Evolutionary conservation across 2,329 filamentous ascomycete genomes (phyloP), one percentile per base, ranked within the genome.

Genomic region (Neopestalotiopsis rosae): DNA sequence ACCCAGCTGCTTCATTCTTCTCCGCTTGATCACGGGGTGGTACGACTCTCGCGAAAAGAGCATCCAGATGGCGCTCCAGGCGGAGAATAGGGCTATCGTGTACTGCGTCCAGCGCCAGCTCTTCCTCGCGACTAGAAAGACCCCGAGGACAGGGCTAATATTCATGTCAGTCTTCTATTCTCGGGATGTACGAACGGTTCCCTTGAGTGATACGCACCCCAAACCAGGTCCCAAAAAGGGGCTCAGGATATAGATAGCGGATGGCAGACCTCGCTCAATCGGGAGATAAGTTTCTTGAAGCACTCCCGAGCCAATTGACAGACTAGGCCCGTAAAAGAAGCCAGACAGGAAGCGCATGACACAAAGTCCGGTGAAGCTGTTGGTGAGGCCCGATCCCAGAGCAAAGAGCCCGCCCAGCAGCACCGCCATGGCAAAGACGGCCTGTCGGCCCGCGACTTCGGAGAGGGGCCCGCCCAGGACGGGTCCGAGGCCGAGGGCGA

Each of bases 401-500:
- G 85, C 86, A 74, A 91, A 91, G 0, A 90, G 73, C 2, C 84
- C 82, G 3, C 86, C 87, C 0, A 88, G 72, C 0, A 84, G 82
- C 1, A 85, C 76, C 0, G 82, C 81, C 1, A 80, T 72, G 1
- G 85, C 67, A 74, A 89, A 90, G 32, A 90, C 82, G 2, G 83
- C 78, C 28, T 84, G 81, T 1, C 90, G 81, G 2, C 90, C 90
- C 42, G 87, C 78, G 0, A 82, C 85, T 74, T 92, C 90, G 63
- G 86, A 89, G 0, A 90, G 73, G 0, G 89, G 90, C 0, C 89
- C 88, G 10, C 86, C 87, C 14, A 90, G 70, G 64, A 91, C 79
- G 6, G 90, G 90, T 0, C 89, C 90, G 17, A 90, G 80, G 3
- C 81, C 88, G 0, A 92, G 82, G 0, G 89, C 89, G 10, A 91